These are phyloP conservation scores for Lentinus brumalis DNA, from an alignment of 768 basidiomycete species.

Conservation along the genomic window DNA sequence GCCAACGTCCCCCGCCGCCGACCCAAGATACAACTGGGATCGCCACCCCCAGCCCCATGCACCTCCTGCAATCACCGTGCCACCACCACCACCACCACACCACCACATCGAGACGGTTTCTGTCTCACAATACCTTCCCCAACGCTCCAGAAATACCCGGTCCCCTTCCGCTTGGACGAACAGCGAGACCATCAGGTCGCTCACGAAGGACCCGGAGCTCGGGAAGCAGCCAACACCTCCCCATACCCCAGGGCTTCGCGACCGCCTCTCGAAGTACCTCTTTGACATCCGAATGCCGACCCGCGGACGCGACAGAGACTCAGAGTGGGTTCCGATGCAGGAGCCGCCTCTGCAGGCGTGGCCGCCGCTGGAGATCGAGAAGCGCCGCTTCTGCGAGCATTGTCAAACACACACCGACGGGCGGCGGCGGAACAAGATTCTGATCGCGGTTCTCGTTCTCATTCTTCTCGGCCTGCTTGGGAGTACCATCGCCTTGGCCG, in stretches of 20 bases:
- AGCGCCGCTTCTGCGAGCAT: constrained; percentile 29
- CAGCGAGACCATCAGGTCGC: constrained; percentile 24
- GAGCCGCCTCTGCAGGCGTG: constrained; percentile 33
- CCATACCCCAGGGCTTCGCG: constrained; percentile 25
- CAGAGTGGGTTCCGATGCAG: constrained; percentile 29
- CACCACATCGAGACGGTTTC: constrained; percentile 26
- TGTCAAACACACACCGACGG: constrained; percentile 28
- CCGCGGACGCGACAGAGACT: constrained; percentile 22
- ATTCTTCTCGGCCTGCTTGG: constrained; percentile 46
- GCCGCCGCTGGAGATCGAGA: constrained; percentile 44
- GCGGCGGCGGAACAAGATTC: constrained; percentile 33
- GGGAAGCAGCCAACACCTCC: constrained; percentile 33
- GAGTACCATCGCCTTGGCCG: constrained; percentile 41
- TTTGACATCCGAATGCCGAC: constrained; percentile 37
- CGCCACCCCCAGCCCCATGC: constrained; percentile 14
- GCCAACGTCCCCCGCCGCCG: constrained; percentile 3
- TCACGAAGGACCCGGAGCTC: constrained; percentile 23
- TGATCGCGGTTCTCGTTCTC: constrained; percentile 37
- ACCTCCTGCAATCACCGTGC: constrained; percentile 15
- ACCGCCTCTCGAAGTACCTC: constrained; percentile 39
- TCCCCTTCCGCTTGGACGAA: constrained; percentile 30
- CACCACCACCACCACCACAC: constrained; percentile 21
- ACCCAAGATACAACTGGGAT: constrained; percentile 9
- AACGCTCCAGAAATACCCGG: constrained; percentile 21
- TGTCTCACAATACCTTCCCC: constrained; percentile 25